Conservation (phyloP, 2,329 filamentous ascomycete genomes). For the Didymella segeticola region DNA sequence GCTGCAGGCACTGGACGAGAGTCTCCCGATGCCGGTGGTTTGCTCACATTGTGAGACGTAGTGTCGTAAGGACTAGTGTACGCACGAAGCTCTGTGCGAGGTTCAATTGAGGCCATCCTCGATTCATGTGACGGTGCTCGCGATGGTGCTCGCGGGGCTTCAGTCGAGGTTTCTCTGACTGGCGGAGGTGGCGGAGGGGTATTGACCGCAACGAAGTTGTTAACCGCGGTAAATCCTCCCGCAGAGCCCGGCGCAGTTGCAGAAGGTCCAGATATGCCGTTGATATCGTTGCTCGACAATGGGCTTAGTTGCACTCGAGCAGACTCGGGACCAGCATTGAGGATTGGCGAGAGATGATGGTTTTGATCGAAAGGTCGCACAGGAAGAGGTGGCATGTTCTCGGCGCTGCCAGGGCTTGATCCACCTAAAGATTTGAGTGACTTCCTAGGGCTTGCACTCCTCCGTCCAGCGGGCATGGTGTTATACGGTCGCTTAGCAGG, state of each 20-base stretch:
- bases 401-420: slow-evolving; percentile 28
- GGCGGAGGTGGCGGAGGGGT: slow-evolving; percentile 23
- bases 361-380: slow-evolving; percentile 27
- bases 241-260: slow-evolving; percentile 17
- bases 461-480: slow-evolving; percentile 34
- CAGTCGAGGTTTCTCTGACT: slow-evolving; percentile 19
- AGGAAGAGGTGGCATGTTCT: slow-evolving; percentile 38
- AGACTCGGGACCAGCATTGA: slow-evolving; percentile 27
- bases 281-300: slow-evolving; percentile 40
- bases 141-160: slow-evolving; percentile 23
- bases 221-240: slow-evolving; percentile 32
- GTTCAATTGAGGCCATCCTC: slow-evolving; percentile 7
- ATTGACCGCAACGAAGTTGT: slow-evolving; percentile 38
- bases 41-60: slow-evolving; percentile 17
- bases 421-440: slow-evolving; percentile 34
- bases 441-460: slow-evolving; percentile 38
- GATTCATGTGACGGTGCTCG: slow-evolving; percentile 17
- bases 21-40: slow-evolving; percentile 2
- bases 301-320: slow-evolving; percentile 36
- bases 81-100: slow-evolving; percentile 16
- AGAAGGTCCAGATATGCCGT: slow-evolving; percentile 30
- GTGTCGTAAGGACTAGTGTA: slow-evolving; percentile 44
- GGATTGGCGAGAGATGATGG: slow-evolving; percentile 28
- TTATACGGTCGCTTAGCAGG: slow-evolving; percentile 40
- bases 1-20: slow-evolving; percentile 1